Conservation (phyloP, 2,329 filamentous ascomycete species). For the Sarocladium brachiariae region DNA sequence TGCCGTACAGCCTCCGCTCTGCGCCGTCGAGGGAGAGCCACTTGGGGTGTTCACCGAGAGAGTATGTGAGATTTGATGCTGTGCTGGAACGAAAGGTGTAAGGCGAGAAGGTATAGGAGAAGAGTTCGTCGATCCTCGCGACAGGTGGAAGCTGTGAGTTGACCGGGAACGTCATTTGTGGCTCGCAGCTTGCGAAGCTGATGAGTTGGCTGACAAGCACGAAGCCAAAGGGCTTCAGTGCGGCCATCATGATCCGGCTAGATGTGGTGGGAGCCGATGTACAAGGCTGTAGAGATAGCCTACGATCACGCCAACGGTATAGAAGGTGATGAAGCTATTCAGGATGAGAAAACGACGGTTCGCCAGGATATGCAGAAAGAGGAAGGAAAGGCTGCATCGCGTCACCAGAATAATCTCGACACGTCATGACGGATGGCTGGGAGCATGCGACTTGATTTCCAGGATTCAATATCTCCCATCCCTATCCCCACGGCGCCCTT, state of each 20-base stretch:
- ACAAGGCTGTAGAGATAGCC: not conserved
- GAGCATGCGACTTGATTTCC: slow-evolving; percentile 1
- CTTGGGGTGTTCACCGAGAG: slow-evolving; percentile 54
- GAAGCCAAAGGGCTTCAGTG: slow-evolving; percentile 8
- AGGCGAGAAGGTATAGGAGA: slow-evolving; percentile 63
- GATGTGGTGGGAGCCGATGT: not conserved
- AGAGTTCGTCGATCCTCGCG: slow-evolving; percentile 60
- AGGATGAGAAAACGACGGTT: not conserved
- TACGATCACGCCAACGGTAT: not conserved
- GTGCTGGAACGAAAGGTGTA: slow-evolving; percentile 62
- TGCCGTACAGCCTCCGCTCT: slow-evolving; percentile 63
- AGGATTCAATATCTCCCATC: slow-evolving; percentile 3
- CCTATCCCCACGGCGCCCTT: slow-evolving; percentile 5
- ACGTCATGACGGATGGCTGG: slow-evolving; percentile 8
- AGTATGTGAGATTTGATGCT: slow-evolving; percentile 56
- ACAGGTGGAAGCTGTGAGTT: slow-evolving; percentile 80
- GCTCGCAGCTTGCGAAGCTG: slow-evolving; percentile 25
- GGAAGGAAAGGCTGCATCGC: not conserved
- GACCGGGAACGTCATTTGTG: slow-evolving; percentile 59
- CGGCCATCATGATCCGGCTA: slow-evolving; percentile 5
- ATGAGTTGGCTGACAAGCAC: slow-evolving; percentile 10
- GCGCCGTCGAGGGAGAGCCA: slow-evolving; percentile 69
- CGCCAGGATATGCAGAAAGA: not conserved
- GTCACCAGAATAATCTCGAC: too few relatives aligned
- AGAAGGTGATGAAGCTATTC: not conserved